phyloP scores from a whole-genome alignment of 2,329 filamentous ascomycete species.

The Penicillium verrucosum region DNA sequence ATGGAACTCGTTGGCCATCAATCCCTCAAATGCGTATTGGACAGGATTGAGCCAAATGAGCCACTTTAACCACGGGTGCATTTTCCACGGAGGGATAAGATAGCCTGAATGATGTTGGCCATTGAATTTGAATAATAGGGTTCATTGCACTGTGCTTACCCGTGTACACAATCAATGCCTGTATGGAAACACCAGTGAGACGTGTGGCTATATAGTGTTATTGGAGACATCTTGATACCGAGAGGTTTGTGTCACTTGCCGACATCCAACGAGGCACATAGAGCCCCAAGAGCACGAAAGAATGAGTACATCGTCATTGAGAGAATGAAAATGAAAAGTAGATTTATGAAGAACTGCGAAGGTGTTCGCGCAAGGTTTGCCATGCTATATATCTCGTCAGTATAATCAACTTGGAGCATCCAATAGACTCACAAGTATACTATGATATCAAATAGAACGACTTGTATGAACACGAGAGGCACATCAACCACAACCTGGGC shows the following conservation, averaged over 20 bases:
- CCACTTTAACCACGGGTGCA: conserved; percentile 64
- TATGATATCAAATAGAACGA: conserved; percentile 57
- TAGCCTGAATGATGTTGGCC: conserved; percentile 48
- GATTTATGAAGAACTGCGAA: conserved; percentile 61
- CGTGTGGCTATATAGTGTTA: conserved; percentile 37
- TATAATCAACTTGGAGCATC: background rate
- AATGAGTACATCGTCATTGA: conserved; percentile 57
- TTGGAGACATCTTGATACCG: background rate
- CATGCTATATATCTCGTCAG: conserved; percentile 42
- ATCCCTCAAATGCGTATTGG: conserved; percentile 65
- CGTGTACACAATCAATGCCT: conserved; percentile 58
- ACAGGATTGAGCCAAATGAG: conserved; percentile 65
- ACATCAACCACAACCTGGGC: conserved; percentile 58
- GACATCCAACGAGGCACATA: conserved; percentile 50
- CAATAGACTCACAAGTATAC: conserved; percentile 53
- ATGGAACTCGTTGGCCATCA: conserved; percentile 70
- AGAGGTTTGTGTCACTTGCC: conserved; percentile 30
- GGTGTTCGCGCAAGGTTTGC: conserved; percentile 53
- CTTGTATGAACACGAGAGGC: conserved; percentile 57
- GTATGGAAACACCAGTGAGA: conserved; percentile 50
- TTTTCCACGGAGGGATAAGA: conserved; percentile 59
- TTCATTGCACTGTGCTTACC: conserved; percentile 17
- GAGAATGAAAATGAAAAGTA: conserved; percentile 53
- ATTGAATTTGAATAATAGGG: background rate
- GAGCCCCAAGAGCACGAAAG: conserved; percentile 50